Conservation (phyloP, 148 eudicot genomes). For the Agrostemma githago region DNA sequence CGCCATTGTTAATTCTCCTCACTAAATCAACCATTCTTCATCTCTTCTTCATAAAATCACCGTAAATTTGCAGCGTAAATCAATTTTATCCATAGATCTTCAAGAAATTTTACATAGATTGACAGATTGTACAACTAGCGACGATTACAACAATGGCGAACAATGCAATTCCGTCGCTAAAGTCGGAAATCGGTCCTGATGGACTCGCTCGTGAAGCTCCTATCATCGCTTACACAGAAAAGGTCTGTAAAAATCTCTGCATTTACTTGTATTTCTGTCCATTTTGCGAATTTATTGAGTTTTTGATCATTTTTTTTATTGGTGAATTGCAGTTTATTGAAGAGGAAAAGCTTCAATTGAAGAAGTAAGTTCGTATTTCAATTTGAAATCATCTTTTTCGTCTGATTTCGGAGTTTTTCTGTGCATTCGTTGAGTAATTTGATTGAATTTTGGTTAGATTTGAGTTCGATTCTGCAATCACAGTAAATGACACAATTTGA, state of each 20-base stretch:
- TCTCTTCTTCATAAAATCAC: background rate
- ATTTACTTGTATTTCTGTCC: background rate
- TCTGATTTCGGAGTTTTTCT: background rate
- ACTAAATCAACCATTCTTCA: background rate
- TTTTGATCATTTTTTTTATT: background rate
- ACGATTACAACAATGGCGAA: slow-evolving; percentile 33
- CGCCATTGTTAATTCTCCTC: no score
- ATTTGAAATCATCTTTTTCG: background rate
- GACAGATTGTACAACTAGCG: background rate
- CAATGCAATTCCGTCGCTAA: slow-evolving; percentile 31
- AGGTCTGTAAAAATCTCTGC: slow-evolving; percentile 36
- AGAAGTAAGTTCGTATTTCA: slow-evolving; percentile 9
- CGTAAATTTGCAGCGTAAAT: background rate
- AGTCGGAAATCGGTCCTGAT: slow-evolving; percentile 77
- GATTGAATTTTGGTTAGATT: no score
- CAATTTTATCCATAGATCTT: slow-evolving; percentile 4
- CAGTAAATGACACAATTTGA: no score
- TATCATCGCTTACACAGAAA: slow-evolving; percentile 84
- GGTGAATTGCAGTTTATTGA: slow-evolving; percentile 16
- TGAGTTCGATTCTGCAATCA: no score
- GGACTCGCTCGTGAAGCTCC: slow-evolving; percentile 75
- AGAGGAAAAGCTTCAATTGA: slow-evolving; percentile 21
- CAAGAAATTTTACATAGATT: background rate
- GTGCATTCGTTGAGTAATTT: background rate
- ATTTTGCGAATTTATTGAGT: background rate